Evolutionary conservation across 306 rosid species (phyloP).

Genomic region (Cucurbita maxima): DNA sequence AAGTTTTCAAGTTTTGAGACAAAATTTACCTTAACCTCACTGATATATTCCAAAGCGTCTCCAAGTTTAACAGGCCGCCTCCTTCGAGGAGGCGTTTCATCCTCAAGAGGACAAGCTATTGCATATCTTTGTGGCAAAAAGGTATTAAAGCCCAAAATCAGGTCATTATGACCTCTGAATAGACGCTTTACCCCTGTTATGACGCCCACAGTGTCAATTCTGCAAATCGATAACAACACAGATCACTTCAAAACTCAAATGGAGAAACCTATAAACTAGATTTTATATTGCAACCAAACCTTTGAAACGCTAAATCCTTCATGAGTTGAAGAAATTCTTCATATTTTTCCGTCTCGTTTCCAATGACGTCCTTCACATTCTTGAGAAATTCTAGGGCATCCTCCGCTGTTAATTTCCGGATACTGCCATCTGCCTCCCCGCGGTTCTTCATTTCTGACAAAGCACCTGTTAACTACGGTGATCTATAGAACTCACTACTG

Average conservation of each 20-base stretch:
- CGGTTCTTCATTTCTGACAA: conserved; percentile 41
- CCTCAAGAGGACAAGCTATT: conserved; percentile 58
- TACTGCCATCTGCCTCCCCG: conserved; percentile 55
- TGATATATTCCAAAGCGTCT: conserved; percentile 89
- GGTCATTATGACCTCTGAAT: conserved; percentile 77
- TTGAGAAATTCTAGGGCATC: conserved; percentile 85
- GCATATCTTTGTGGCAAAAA: conserved; percentile 94
- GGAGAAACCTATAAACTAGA: conserved; percentile 6
- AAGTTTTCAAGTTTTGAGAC: no score
- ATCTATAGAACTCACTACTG: background rate
- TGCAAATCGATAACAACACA: conserved; percentile 20
- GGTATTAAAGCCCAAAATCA: conserved; percentile 92
- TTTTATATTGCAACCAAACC: conserved; percentile 26
- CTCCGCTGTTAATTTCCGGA: conserved; percentile 72
- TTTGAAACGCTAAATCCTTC: conserved; percentile 94
- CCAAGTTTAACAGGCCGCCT: conserved; percentile 86
- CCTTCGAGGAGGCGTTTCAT: conserved; percentile 63
- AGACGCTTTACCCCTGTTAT: conserved; percentile 86
- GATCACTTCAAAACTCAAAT: conserved; percentile 1
- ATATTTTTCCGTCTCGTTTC: conserved; percentile 66
- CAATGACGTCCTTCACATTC: conserved; percentile 90
- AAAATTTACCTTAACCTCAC: conserved; percentile 74
- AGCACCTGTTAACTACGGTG: background rate
- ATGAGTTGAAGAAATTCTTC: conserved; percentile 92
- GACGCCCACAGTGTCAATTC: conserved; percentile 89